Conservation (phyloP, 331 rosid species). For the Dryas integrifolia region DNA sequence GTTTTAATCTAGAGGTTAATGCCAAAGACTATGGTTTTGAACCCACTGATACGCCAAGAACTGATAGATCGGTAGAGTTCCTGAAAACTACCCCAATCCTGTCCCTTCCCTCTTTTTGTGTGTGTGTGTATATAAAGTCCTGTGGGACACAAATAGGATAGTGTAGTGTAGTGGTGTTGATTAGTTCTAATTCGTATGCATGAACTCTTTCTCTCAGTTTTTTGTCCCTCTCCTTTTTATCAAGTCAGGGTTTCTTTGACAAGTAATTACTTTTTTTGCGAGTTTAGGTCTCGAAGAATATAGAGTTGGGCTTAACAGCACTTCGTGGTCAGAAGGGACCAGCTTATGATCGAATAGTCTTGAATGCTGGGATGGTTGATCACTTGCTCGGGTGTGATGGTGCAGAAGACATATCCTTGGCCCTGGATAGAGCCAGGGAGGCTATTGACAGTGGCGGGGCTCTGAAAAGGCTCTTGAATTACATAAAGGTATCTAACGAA, state of each 20-base stretch:
- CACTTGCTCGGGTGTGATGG: conserved; percentile 93
- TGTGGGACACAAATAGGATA: not conserved
- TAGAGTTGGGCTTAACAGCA: conserved; percentile 85
- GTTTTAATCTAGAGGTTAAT: conserved; percentile 75
- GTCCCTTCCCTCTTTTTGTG: not conserved
- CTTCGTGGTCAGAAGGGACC: conserved; percentile 83
- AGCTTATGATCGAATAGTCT: conserved; percentile 80
- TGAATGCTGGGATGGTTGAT: conserved; percentile 91
- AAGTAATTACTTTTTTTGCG: conserved; percentile 12
- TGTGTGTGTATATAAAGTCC: not conserved
- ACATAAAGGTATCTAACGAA: conserved; percentile 68
- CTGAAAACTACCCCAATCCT: not conserved
- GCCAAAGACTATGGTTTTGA: conserved; percentile 83
- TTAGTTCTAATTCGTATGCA: not conserved
- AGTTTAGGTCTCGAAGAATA: conserved; percentile 69
- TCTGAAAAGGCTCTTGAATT: conserved; percentile 66
- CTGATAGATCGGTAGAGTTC: conserved; percentile 82
- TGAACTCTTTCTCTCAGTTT: not conserved
- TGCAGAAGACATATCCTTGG: conserved; percentile 63
- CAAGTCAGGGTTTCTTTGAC: conserved; percentile 11
- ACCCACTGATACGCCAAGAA: conserved; percentile 92
- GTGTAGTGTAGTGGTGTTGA: not conserved
- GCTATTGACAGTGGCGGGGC: conserved; percentile 94
- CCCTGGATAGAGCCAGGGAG: conserved; percentile 88
- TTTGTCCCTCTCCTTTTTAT: not conserved